A percentile compares a stretch with the other conserved stretches of the same genome.
These are phyloP conservation scores for Phytophthora melonis DNA, from an alignment of 352 stramenopile genomes.

Conservation along the genomic window DNA sequence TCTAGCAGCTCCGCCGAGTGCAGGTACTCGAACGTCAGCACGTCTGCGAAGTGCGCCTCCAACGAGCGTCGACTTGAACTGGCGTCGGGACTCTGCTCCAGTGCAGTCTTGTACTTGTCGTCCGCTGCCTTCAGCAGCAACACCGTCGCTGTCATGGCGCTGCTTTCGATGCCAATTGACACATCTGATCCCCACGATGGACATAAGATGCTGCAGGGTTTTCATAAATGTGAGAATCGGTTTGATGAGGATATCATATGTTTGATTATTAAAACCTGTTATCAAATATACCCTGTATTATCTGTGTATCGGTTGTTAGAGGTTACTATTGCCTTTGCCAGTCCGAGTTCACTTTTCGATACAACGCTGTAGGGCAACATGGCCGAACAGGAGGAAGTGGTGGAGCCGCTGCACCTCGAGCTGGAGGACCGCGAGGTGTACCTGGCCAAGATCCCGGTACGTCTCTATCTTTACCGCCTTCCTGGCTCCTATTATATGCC, in stretches of 20 bases:
- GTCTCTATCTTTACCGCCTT: conserved; percentile 5
- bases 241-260: not conserved
- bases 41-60: conserved; percentile 62
- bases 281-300: not conserved
- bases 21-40: conserved; percentile 76
- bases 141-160: conserved; percentile 29
- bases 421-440: conserved; percentile 90
- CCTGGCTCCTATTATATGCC: not conserved
- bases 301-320: not conserved
- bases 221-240: not conserved
- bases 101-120: conserved; percentile 60
- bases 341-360: not conserved
- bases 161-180: not conserved
- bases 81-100: conserved; percentile 27
- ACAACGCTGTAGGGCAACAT: conserved; percentile 38
- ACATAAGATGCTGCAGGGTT: conserved; percentile 10
- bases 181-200: conserved; percentile 11
- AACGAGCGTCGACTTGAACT: conserved; percentile 3
- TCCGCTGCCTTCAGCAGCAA: conserved; percentile 80
- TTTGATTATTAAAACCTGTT: not conserved
- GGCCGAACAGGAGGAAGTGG: conserved; percentile 89
- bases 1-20: conserved; percentile 52
- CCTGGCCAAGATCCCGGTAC: conserved; percentile 87
- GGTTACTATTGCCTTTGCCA: not conserved
- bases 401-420: conserved; percentile 90